Evolutionary conservation across 495 filamentous ascomycete species (phyloP).

Genomic region (Thozetella sp.): DNA sequence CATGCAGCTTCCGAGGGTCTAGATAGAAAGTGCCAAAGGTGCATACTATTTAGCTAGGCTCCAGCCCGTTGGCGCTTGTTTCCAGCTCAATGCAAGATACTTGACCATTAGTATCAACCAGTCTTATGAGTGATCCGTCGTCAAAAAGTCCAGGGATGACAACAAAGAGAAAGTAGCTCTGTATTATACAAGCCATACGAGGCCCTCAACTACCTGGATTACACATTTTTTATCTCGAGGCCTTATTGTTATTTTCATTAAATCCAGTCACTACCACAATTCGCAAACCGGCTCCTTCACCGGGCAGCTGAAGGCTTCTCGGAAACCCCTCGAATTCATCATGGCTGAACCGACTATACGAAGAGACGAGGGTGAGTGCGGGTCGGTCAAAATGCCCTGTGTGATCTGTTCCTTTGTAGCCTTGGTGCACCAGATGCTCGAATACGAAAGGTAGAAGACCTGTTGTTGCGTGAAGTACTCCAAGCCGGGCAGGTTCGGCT

Average conservation of each 20-base stretch:
- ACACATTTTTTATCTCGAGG: too few species aligned
- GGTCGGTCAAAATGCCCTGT: constrained; percentile 60
- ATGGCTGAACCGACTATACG: constrained; percentile 39
- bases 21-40: too few species aligned
- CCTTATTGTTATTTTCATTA: too few species aligned
- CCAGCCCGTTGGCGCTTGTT: too few species aligned
- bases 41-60: too few species aligned
- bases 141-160: too few species aligned
- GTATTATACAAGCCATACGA: background rate
- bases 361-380: constrained; percentile 63
- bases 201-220: background rate
- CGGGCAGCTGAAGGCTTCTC: constrained; percentile 64
- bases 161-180: too few species aligned
- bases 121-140: background rate
- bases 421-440: constrained; percentile 72
- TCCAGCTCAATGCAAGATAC: too few species aligned
- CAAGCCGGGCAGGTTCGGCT: constrained; percentile 64
- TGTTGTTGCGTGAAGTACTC: constrained; percentile 69
- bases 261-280: constrained; percentile 56
- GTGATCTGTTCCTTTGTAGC: constrained; percentile 56
- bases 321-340: constrained; percentile 63
- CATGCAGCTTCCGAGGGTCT: too few species aligned
- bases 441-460: constrained; percentile 71
- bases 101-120: too few species aligned
- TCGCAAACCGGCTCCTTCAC: constrained; percentile 64